These are phyloP conservation scores for Fusarium sp. DNA, from an alignment of 2,329 filamentous ascomycete species.

Conservation along the genomic window DNA sequence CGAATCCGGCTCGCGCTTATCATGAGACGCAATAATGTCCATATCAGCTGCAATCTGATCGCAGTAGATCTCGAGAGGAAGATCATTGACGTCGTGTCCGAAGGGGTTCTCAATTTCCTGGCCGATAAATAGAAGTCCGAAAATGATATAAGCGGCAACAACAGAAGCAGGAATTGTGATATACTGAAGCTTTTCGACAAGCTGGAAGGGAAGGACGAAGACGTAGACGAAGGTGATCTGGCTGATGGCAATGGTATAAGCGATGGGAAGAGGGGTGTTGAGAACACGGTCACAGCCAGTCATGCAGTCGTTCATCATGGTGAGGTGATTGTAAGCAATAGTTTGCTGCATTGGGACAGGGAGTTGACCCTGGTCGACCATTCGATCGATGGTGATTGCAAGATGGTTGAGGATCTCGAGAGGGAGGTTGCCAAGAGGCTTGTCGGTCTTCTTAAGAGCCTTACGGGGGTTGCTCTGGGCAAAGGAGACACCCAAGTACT, in stretches of 20 bases:
- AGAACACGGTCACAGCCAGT: slow-evolving; percentile 81
- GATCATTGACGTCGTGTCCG: slow-evolving; percentile 84
- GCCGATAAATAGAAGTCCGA: slow-evolving; percentile 79
- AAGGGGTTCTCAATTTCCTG: slow-evolving; percentile 89
- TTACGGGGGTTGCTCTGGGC: slow-evolving; percentile 84
- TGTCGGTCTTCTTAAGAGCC: slow-evolving; percentile 77
- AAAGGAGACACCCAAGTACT: slow-evolving; percentile 82
- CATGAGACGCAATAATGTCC: slow-evolving; percentile 74
- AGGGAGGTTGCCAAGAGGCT: slow-evolving; percentile 84
- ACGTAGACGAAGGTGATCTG: slow-evolving; percentile 92
- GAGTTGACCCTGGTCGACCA: slow-evolving; percentile 68
- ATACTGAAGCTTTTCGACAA: slow-evolving; percentile 73
- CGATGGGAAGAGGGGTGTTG: slow-evolving; percentile 83
- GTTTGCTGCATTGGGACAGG: slow-evolving; percentile 70
- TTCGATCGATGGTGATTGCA: slow-evolving; percentile 72
- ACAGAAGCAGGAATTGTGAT: slow-evolving; percentile 83
- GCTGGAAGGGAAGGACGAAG: slow-evolving; percentile 83
- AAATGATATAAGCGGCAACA: slow-evolving; percentile 82
- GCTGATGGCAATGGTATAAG: slow-evolving; percentile 85
- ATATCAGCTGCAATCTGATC: slow-evolving; percentile 79
- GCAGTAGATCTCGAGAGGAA: slow-evolving; percentile 82
- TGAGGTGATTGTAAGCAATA: slow-evolving; percentile 70
- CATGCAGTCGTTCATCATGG: slow-evolving; percentile 77
- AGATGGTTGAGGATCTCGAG: slow-evolving; percentile 83
- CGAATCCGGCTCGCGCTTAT: slow-evolving; percentile 50